Base-by-base conservation (phyloP, 2,329 filamentous ascomycete species). In the Hypoxylon rubiginosum region DNA sequence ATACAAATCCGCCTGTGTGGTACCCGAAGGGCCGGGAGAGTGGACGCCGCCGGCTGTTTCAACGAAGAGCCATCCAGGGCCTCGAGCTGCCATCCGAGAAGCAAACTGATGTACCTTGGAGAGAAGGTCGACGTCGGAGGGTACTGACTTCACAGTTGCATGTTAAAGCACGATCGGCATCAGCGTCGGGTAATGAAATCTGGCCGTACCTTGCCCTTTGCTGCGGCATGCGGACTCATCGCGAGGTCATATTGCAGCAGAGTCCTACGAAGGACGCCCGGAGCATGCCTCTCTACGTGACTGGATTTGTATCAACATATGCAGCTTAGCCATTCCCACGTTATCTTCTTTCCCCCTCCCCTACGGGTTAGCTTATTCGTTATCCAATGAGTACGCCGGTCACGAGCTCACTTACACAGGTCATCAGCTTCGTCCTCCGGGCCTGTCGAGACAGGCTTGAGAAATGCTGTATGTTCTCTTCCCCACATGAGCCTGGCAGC, bases 21-120 rank as follows among this genome's bases (percentile, higher is more conserved):
- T 91, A 9, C 92, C 92, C 36, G 91, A 92, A 0, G 92, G 93
- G 0, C 87, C 87, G 0, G 93, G 93, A 0, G 92, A 95, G 66
- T 95, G 89, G 0, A 95, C 91, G 0, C 93, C 93, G 0, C 92
- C 93, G 1, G 93, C 92, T 1, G 93, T 96, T 76, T 97, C 93
- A 49, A 96, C 82, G 50, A 97, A 84, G 0, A 92, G 80, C 78
- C 90, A 88, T n/a, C 86, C 86, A 49, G 81, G 76, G 4, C 79
- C 79, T 2, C 71, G 70, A 19, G 75, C 72, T 3, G 85, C 82
- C 58, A 81, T 82, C n/a, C 79, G 71, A 6, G 77, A 75, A 1
- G 85, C 80, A 58, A 83, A 79, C 1, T 79, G 74, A 51, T 84
- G 80, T 32, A 90, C 82, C 7, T 80, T 79, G 2, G 78, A 73